phyloP scores from a whole-genome alignment of 1,284 basidiomycete genomes.

The Chalciporus sp. region DNA sequence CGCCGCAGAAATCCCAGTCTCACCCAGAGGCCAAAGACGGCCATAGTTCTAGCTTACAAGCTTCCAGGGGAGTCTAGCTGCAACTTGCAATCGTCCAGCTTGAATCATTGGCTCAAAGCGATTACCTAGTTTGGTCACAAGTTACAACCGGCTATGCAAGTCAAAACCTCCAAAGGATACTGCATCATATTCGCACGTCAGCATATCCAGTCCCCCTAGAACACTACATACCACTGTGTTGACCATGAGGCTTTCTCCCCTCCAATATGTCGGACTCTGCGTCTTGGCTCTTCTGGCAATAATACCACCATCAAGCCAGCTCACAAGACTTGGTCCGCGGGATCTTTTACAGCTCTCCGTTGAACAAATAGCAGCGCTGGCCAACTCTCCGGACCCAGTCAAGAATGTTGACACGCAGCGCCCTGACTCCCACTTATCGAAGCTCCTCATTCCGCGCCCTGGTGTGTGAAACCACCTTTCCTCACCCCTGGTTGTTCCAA shows the following conservation, averaged over 20 bases:
- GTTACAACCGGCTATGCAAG: too few relatives aligned
- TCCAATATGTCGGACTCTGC: constrained; percentile 8
- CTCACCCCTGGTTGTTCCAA: constrained; percentile 6
- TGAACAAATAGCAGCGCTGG: constrained; percentile 53
- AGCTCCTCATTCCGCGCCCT: constrained; percentile 80
- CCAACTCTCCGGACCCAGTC: constrained; percentile 59
- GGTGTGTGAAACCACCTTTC: constrained; percentile 50
- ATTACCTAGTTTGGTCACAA: background rate
- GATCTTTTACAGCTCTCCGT: constrained; percentile 52
- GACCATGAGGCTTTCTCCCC: constrained; percentile 23
- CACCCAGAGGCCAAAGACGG: constrained; percentile 84
- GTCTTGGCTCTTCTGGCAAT: constrained; percentile 25
- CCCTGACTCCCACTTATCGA: constrained; percentile 74
- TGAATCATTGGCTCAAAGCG: too few relatives aligned
- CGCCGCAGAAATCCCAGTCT: constrained; percentile 12
- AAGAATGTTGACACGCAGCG: constrained; percentile 66
- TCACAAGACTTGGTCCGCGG: constrained; percentile 40
- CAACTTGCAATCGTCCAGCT: background rate
- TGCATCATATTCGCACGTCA: constrained; percentile 16
- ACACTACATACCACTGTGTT: background rate
- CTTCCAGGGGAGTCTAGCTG: background rate
- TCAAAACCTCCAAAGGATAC: background rate
- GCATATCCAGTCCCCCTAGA: background rate
- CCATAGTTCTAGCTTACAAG: constrained; percentile 44
- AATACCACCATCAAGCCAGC: constrained; percentile 28